Conservation (phyloP, 2,329 filamentous ascomycete genomes). For the Exserohilum rostratum region DNA sequence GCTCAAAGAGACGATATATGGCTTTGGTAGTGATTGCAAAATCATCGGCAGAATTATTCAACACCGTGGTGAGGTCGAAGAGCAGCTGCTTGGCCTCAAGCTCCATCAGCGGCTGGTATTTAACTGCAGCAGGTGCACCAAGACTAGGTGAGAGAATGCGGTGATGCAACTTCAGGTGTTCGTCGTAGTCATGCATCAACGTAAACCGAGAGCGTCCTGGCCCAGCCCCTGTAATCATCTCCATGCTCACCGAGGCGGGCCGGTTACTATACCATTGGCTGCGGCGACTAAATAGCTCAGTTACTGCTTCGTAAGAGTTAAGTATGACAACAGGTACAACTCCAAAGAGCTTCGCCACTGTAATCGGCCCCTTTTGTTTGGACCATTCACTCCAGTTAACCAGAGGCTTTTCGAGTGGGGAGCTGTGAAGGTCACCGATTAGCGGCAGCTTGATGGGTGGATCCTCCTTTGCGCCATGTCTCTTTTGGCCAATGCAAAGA, state of each 20-base stretch:
- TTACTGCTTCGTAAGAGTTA: slow-evolving; percentile 16
- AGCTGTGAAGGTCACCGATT: slow-evolving; percentile 15
- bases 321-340: slow-evolving; percentile 17
- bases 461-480: not conserved
- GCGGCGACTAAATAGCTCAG: slow-evolving; percentile 16
- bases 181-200: slow-evolving; percentile 19
- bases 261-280: slow-evolving; percentile 18
- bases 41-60: slow-evolving; percentile 3
- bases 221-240: slow-evolving; percentile 15
- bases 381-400: slow-evolving; percentile 16
- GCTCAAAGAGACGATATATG: slow-evolving; percentile 13
- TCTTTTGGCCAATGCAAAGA: slow-evolving; percentile 1
- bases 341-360: slow-evolving; percentile 10
- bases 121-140: slow-evolving; percentile 10
- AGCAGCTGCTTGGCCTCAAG: slow-evolving; percentile 15
- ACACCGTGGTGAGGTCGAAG: slow-evolving; percentile 8
- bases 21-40: slow-evolving; percentile 9
- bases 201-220: slow-evolving; percentile 16
- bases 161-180: slow-evolving; percentile 16
- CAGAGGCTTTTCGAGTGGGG: slow-evolving; percentile 11
- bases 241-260: slow-evolving; percentile 17
- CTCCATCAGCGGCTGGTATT: slow-evolving; percentile 14
- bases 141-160: slow-evolving; percentile 16
- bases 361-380: slow-evolving; percentile 11
- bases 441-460: slow-evolving; percentile 15